A percentile compares a stretch with the other conserved stretches of the same genome.
Evolutionary conservation across 495 filamentous ascomycete species (phyloP).

Genomic region (Neurospora intermedia): DNA sequence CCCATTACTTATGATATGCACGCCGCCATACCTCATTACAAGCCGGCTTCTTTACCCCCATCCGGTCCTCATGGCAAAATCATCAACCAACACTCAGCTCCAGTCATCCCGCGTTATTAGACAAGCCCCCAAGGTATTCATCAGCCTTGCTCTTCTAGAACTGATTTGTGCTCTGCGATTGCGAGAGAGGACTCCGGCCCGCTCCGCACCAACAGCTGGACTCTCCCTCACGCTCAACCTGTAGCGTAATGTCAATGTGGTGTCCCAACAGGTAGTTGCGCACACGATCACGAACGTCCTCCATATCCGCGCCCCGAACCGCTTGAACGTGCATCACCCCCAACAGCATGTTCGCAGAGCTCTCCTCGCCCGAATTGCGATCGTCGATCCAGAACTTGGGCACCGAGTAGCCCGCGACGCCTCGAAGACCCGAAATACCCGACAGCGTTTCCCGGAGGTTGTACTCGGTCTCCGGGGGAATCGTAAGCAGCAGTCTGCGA

Average conservation of each 20-base stretch:
- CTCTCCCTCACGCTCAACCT: conserved; percentile 66
- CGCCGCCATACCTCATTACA: background rate
- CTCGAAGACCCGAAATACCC: conserved; percentile 69
- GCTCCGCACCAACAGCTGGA: conserved; percentile 68
- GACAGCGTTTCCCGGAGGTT: conserved; percentile 74
- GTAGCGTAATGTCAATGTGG: conserved; percentile 61
- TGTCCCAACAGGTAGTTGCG: conserved; percentile 47
- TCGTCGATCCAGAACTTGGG: conserved; percentile 94
- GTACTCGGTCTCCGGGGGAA: conserved; percentile 83
- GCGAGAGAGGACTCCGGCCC: conserved; percentile 22
- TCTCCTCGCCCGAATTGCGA: conserved; percentile 33
- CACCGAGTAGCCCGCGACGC: conserved; percentile 75
- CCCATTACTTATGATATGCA: background rate
- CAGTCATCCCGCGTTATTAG: background rate
- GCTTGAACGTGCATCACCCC: conserved; percentile 81
- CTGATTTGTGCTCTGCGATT: conserved; percentile 14
- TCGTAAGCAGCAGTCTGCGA: conserved; percentile 65
- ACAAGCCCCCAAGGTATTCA: background rate
- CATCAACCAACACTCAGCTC: background rate
- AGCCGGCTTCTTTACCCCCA: background rate
- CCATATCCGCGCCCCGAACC: conserved; percentile 54
- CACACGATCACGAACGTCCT: conserved; percentile 65
- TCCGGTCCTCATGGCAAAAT: background rate
- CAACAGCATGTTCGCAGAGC: conserved; percentile 42
- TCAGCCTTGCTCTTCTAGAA: conserved; percentile 8